phyloP scores from a whole-genome alignment of 1,284 basidiomycete genomes.

The Ganoderma leucocontextum region DNA sequence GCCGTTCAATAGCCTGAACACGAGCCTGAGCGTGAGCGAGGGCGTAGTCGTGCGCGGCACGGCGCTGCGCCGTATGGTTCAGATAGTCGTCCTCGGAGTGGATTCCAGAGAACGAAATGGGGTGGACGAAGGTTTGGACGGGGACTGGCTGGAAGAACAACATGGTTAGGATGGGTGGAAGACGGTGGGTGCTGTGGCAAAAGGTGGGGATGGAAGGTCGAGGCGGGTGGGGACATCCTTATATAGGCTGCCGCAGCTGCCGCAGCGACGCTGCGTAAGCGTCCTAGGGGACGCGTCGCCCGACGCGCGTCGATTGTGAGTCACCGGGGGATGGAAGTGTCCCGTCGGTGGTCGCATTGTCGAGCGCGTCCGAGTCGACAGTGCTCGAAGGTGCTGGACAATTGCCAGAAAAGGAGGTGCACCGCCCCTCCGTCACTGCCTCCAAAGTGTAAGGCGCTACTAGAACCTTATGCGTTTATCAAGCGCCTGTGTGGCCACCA shows the following conservation, averaged over 20 bases:
- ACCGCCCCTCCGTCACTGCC: background rate
- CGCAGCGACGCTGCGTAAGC: slow-evolving; percentile 22
- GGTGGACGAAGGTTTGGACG: slow-evolving; percentile 16
- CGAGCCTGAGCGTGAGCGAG: slow-evolving; percentile 32
- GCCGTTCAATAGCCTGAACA: slow-evolving; percentile 24
- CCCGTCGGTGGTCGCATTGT: background rate
- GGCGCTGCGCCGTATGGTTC: slow-evolving; percentile 25
- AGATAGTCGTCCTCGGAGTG: slow-evolving; percentile 25
- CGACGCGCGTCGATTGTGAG: slow-evolving; percentile 32
- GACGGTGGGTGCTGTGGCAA: slow-evolving; percentile 16
- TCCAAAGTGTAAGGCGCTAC: too few relatives aligned
- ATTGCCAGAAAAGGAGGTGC: slow-evolving; percentile 1
- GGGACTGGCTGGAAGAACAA: slow-evolving; percentile 32
- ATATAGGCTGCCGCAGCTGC: slow-evolving; percentile 18
- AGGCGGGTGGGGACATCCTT: background rate
- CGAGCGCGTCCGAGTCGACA: background rate
- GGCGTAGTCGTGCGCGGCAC: slow-evolving; percentile 31
- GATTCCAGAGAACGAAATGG: background rate
- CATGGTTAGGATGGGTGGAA: slow-evolving; percentile 27
- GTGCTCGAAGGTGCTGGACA: slow-evolving; percentile 8
- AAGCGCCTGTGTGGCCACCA: too few relatives aligned
- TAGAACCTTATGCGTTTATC: too few relatives aligned
- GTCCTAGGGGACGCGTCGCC: slow-evolving; percentile 19
- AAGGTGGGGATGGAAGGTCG: background rate
- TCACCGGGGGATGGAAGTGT: slow-evolving; percentile 15